Evolutionary conservation across 1,139 yeast species (phyloP), one percentile per base, ranked within the genome.

Genomic region (Martiniozyma asiatica): DNA sequence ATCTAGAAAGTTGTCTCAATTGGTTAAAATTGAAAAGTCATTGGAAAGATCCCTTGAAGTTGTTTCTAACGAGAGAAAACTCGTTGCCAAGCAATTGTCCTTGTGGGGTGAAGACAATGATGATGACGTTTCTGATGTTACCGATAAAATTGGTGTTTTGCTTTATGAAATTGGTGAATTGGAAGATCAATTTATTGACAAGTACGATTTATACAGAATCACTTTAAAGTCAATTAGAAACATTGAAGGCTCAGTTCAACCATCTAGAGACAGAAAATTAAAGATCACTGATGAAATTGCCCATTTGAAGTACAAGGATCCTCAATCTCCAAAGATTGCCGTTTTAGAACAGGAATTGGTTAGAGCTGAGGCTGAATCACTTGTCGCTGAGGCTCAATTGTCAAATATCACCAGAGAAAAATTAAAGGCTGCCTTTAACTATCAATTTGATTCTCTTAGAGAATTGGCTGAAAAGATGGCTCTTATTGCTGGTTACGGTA

Each of bases 311-410:
- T 79, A 78, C 63, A 78, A 78, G 61, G 89, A 77, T 56, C 89
- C 92, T 32, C 80, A 74, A 55, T 75, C 85, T 25, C 80, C 89
- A 50, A 79, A 79, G 59, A 73, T 81, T 44, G 71, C 73, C 41
- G 81, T 79, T 38, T 68, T 79, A 54, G 93, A 81, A 60, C 93
- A 81, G 59, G 92, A 80, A 56, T 65, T 80, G 53, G 93, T 81
- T 36, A 71, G 94, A 61, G 92, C 92, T 27, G 93, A 81, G 60
- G 93, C 93, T 35, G 93, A 81, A 59, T 76, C 87, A 32, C 66
- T 80, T 47, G 93, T 81, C 50, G 94, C 93, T 32, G 93, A 80
- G 61, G 92, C 93, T 30, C 94, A 81, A 61, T 68, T 81, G 53
- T 76, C 87, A 31, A 80, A 80, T 58, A 79, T 80, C 48, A 80